Base-by-base conservation (phyloP, 495 filamentous ascomycete species). In the Penicillium canariense region DNA sequence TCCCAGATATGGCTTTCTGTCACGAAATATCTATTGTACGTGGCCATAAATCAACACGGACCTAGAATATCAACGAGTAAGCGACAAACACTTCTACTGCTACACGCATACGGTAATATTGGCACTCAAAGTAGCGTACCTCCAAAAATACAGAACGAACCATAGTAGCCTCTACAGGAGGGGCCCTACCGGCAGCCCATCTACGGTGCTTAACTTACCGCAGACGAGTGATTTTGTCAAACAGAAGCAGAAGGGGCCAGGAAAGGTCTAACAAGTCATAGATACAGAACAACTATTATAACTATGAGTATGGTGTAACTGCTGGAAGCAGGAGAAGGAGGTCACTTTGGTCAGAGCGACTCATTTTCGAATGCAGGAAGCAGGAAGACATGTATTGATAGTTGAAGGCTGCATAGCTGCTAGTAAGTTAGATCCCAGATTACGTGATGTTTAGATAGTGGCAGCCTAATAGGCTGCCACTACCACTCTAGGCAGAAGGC, bases 401-500 rank as follows among this genome's bases (percentile, higher is more conserved):
- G 30, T 32, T 32, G 30, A 32, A 32, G 6, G 30, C 30, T 32
- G 30, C 30, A 32, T 32, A 32, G 30, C 30, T 32, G 30, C 40
- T 43, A 17, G 22, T 20, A 20, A 43, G 22, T 43, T 43, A 20
- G 40, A 43, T 43, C 40, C 40, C 22, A 43, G 40, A 8, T 26
- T 43, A 43, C 1, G 23, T 43, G 40, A 43, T 23, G 22, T 26
- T 23, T 26, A 43, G 22, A 43, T 26, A 12, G 39, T 43, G 39
- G 39, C 39, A 43, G 39, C 39, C 39, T 43, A 26, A 3, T 43
- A 43, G 22, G 35, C 31, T 46, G 40, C 50, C 50, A 53, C 40
- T 31, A 53, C 42, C 50, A 36, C 50, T 46, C 50, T 47, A 46
- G 50, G 50, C 50, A 53, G 50, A 45, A 46, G 50, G 50, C 50